Percentiles rank a stretch among this genome's conserved stretches.
These are phyloP conservation scores for Funneliformis caledonium DNA, from an alignment of 371 early-diverging fungal species.

Conservation along the genomic window DNA sequence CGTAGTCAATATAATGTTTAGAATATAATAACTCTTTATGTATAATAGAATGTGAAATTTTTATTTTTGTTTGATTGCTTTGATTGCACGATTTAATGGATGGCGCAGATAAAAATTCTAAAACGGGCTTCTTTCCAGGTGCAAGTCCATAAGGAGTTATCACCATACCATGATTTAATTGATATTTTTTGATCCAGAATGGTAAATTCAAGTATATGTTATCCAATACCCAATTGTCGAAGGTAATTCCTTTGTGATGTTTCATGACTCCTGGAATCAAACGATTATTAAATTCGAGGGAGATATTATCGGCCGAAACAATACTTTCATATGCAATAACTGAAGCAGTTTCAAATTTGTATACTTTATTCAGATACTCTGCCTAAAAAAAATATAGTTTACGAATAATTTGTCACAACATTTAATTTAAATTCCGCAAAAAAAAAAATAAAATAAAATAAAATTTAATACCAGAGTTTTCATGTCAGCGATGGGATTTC, in stretches of 20 bases:
- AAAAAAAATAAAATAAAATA: no score
- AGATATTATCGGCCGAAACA: not conserved
- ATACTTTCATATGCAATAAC: slow-evolving; percentile 5
- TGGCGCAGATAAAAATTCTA: not conserved
- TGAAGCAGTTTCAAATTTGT: not conserved
- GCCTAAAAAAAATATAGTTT: not conserved
- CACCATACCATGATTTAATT: not conserved
- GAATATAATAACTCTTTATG: not conserved
- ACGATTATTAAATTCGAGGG: not conserved
- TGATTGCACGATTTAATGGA: not conserved
- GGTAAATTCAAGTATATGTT: not conserved
- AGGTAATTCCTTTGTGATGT: not conserved
- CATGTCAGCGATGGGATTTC: not conserved
- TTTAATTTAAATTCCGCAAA: not conserved
- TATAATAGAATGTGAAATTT: not conserved
- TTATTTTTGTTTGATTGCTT: not conserved
- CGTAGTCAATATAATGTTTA: not conserved
- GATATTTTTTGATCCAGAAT: slow-evolving; percentile 6
- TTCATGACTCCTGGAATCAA: not conserved
- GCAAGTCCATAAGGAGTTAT: not conserved
- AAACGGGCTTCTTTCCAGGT: not conserved
- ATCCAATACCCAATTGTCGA: not conserved
- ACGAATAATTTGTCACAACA: not conserved
- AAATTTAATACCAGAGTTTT: not conserved
- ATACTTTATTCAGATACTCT: not conserved